Base-by-base conservation (phyloP, 2,329 filamentous ascomycete genomes). In the Hawksworthiomyces lignivorus region DNA sequence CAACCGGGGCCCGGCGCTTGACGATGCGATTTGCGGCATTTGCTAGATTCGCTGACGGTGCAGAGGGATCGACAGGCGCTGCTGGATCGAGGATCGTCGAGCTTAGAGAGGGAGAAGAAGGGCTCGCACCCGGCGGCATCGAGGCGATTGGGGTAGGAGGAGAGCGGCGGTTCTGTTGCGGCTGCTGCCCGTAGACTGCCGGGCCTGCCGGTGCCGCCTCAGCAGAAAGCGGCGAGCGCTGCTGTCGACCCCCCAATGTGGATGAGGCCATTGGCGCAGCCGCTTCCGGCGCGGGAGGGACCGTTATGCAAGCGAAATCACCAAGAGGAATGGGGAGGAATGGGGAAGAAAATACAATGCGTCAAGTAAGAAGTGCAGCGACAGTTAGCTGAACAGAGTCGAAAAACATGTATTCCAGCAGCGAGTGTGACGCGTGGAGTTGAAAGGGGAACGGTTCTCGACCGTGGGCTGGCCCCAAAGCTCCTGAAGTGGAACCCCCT, bases 1-100 rank as follows among this genome's bases (percentile, higher is more conserved):
- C 51, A 17, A 53, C 47, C 3, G 51, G 43, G 2, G 51, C 47
- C 2, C 51, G 50, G 15, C 51, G 51, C 36, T 53, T 53, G 42
- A 50, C 36, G 22, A 49, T 17, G 22, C 39, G 41, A 26, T 39
- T 33, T 15, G 42, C 36, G 19, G 31, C 36, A 24, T 27, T 37
- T 7, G 26, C 34, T 5, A n/a, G 28, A 15, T 28, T 34, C 24
- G 21, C 28, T 4, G 38, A 15, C 4, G 30, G 22, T 12, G 31
- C 14, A 24, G 39, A 18, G n/a, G 32, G 36, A n/a, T n/a, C 18
- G 19, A 14, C 29, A 22, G 32, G 35, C 32, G 36, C 9, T 7
- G 18, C 30, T 7, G 30, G n/a, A 8, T 17, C n/a, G 11, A 8
- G n/a, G n/a, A 17, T 7, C 15, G 29, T 17, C 12, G 12, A 31